Percentiles rank a stretch among this genome's conserved stretches.
phyloP scores from a whole-genome alignment of 306 rosid species.

The Casuarina cunninghamiana region DNA sequence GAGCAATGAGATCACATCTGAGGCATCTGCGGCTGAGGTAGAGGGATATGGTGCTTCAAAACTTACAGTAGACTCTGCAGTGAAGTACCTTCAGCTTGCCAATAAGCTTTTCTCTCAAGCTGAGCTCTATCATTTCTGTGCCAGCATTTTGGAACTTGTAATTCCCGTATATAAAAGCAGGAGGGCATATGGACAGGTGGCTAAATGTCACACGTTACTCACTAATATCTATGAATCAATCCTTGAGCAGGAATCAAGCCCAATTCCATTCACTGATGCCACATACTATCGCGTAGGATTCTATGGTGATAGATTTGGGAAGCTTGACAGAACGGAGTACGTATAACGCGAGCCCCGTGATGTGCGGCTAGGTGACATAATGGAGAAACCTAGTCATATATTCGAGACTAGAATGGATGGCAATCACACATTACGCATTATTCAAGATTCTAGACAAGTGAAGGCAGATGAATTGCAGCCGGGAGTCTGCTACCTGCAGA shows the following conservation, averaged over 20 bases:
- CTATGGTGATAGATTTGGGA: slow-evolving; percentile 87
- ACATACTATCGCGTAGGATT: slow-evolving; percentile 96
- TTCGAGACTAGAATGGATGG: slow-evolving; percentile 94
- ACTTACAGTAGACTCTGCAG: slow-evolving; percentile 94
- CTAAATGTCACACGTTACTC: slow-evolving; percentile 89
- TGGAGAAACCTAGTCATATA: slow-evolving; percentile 95
- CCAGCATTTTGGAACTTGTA: slow-evolving; percentile 93
- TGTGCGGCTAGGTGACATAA: slow-evolving; percentile 94
- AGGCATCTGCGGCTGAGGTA: slow-evolving; percentile 96
- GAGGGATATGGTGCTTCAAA: slow-evolving; percentile 99
- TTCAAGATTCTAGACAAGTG: slow-evolving; percentile 97
- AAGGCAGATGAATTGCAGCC: slow-evolving; percentile 95
- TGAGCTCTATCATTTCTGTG: slow-evolving; percentile 95
- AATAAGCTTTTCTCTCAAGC: slow-evolving; percentile 98
- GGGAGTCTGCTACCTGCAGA: slow-evolving; percentile 94
- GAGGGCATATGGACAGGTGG: slow-evolving; percentile 86
- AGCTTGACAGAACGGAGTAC: slow-evolving; percentile 81
- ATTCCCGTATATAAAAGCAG: slow-evolving; percentile 95
- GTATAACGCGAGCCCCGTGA: slow-evolving; percentile 96
- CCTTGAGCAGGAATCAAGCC: slow-evolving; percentile 97
- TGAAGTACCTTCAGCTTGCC: slow-evolving; percentile 95
- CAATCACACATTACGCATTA: slow-evolving; percentile 77
- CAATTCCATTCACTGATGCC: slow-evolving; percentile 93
- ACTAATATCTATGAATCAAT: slow-evolving; percentile 86
- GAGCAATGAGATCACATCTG: slow-evolving; percentile 91